These are phyloP conservation scores for Sporothrix sp. DNA, from an alignment of 2,329 filamentous ascomycete genomes.

Conservation along the genomic window DNA sequence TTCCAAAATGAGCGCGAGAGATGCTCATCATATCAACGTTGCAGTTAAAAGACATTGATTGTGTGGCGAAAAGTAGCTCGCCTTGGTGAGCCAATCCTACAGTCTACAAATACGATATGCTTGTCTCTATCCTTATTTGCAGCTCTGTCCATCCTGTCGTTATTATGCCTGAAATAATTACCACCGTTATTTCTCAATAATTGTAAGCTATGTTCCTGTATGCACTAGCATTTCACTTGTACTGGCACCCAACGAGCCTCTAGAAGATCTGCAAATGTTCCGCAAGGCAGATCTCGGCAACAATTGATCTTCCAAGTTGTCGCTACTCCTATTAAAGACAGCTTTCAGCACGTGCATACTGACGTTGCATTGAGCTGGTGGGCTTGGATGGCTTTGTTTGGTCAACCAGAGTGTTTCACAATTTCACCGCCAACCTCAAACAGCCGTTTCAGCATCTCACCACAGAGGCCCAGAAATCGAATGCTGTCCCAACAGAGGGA, in stretches of 20 bases:
- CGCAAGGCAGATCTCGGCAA: too few species aligned
- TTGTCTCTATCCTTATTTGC: neutral
- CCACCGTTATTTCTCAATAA: too few species aligned
- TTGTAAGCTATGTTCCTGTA: too few species aligned
- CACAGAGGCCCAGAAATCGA: slow-evolving; percentile 1
- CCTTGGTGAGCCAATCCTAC: neutral
- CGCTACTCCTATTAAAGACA: too few species aligned
- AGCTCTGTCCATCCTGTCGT: too few species aligned
- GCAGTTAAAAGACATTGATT: neutral
- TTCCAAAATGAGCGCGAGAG: too few species aligned
- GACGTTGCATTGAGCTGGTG: neutral
- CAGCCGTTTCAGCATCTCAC: slow-evolving; percentile 9
- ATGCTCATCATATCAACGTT: neutral
- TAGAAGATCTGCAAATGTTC: too few species aligned
- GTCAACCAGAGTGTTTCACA: neutral
- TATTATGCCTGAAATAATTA: too few species aligned
- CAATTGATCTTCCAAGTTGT: too few species aligned
- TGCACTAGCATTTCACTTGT: too few species aligned
- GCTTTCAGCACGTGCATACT: too few species aligned
- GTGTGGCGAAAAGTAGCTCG: neutral
- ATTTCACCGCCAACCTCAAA: neutral
- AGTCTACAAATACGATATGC: neutral
- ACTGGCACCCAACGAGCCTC: too few species aligned
- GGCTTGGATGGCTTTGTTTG: neutral
- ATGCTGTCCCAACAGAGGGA: neutral